These are phyloP conservation scores for Lactifluus echinatus DNA, from an alignment of 768 basidiomycete genomes.

Conservation along the genomic window DNA sequence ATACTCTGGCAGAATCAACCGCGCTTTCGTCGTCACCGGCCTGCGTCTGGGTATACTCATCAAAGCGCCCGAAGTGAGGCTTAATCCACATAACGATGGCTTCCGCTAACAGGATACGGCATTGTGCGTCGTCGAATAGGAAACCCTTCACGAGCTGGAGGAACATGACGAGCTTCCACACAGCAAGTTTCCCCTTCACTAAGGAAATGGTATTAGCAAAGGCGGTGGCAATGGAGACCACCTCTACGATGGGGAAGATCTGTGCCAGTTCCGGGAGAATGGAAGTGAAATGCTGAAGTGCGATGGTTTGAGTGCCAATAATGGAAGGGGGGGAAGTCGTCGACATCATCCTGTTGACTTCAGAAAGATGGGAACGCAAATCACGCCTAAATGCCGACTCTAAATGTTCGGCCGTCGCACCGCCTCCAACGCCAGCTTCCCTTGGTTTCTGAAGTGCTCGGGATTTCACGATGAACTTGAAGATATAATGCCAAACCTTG, in stretches of 20 bases:
- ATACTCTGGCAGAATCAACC: constrained; percentile 67
- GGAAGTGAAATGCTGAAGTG: constrained; percentile 86
- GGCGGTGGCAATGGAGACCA: constrained; percentile 77
- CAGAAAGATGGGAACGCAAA: constrained; percentile 61
- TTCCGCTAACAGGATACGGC: constrained; percentile 74
- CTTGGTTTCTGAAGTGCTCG: constrained; percentile 79
- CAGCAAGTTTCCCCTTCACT: constrained; percentile 78
- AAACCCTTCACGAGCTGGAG: constrained; percentile 85
- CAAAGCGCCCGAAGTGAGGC: constrained; percentile 87
- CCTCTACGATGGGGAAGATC: constrained; percentile 72
- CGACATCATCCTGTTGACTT: constrained; percentile 87
- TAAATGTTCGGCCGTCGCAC: constrained; percentile 77
- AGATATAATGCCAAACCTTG: constrained; percentile 95
- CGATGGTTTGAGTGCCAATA: constrained; percentile 93
- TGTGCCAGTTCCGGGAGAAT: constrained; percentile 82
- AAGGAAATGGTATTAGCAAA: constrained; percentile 79
- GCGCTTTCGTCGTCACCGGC: constrained; percentile 56
- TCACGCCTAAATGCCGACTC: constrained; percentile 82
- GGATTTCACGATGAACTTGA: constrained; percentile 89
- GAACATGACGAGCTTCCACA: constrained; percentile 92
- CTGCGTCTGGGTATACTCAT: constrained; percentile 62
- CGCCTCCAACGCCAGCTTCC: constrained; percentile 70
- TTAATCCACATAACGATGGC: constrained; percentile 90
- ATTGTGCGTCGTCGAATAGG: constrained; percentile 74
- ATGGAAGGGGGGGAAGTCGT: constrained; percentile 70